Evolutionary conservation across 306 rosid genomes (phyloP), one percentile per base, ranked within the genome.

Genomic region (Quercus suber): DNA sequence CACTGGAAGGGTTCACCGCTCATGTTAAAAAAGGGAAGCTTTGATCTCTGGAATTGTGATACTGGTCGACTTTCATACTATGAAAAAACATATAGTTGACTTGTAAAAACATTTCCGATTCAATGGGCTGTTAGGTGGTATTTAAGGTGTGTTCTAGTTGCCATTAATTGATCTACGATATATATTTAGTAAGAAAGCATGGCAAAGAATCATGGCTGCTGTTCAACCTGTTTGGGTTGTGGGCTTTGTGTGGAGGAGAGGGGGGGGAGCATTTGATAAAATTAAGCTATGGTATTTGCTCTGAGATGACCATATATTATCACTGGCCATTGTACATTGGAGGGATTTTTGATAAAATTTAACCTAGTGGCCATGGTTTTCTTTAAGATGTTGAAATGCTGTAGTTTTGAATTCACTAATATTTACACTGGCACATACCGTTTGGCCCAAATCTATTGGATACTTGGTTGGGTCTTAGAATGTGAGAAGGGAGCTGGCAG

Each of bases 31-130:
- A 28, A 58, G 70, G 57, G 23, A 79, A 74, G 45, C 30, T 55
- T 80, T 69, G 5, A 67, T 81, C 69, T 81, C 23, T 74, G 25
- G 14, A 12, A 61, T 68, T 12, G 9, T 58, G 60, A 45, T 33
- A 33, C 64, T 51, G 61, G 64, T 49, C 58, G 30, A 60, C 55
- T 69, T n/a, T 72, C 71, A 17, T 59, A 41, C 37, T 35, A 1
- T 64, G 70, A 35, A 64, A 6, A 13, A 64, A 28, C 4, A 63
- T 2, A 11, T 35, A 67, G 23, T 67, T 33, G 49, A 33, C 51
- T 19, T 0, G 12, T n/a, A 19, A 1, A 35, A 37, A 3, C 41
- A 49, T 28, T 57, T 84, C 53, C 65, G 30, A 25, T 74, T 43
- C 78, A 72, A 28, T 68, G 43, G 60, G 27, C 57, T 71, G 30